Conservation (phyloP, 768 basidiomycete species). For the Hypsizygus marmoreus region DNA sequence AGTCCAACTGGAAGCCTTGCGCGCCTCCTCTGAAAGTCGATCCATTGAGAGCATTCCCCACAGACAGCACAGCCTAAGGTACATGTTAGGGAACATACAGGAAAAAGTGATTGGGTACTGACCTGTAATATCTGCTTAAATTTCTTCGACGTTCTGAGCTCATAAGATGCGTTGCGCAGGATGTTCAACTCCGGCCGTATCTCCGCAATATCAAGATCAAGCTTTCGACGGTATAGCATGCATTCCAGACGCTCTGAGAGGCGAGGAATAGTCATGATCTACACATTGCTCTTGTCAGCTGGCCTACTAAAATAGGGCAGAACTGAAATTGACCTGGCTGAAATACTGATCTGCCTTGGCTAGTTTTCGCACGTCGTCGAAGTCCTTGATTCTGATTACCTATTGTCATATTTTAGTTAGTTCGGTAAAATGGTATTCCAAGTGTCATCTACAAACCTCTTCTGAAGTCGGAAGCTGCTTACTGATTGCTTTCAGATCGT, state of each 20-base stretch:
- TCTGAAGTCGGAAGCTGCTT: conserved; percentile 80
- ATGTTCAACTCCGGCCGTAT: conserved; percentile 79
- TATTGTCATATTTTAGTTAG: conserved; percentile 25
- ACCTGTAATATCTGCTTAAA: conserved; percentile 78
- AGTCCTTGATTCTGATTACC: conserved; percentile 67
- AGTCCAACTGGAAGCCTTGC: conserved; percentile 81
- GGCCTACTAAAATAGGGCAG: neutral
- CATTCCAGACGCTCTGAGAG: conserved; percentile 73
- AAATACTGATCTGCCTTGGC: conserved; percentile 87
- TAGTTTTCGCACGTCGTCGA: conserved; percentile 71
- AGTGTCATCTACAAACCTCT: conserved; percentile 51
- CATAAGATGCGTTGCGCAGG: conserved; percentile 66
- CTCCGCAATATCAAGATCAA: conserved; percentile 84
- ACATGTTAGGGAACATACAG: neutral
- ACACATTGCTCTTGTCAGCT: too few relatives aligned
- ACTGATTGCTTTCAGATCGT: conserved; percentile 74
- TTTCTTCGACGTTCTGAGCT: conserved; percentile 61
- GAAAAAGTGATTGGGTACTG: conserved; percentile 10
- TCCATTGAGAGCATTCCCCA: conserved; percentile 84
- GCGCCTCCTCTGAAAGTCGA: conserved; percentile 85
- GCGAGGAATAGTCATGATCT: conserved; percentile 82
- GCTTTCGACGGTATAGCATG: conserved; percentile 81
- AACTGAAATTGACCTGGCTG: conserved; percentile 51
- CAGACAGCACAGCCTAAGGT: conserved; percentile 67
- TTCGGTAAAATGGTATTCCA: neutral